Percentiles rank a stretch among this genome's conserved stretches.
These are phyloP conservation scores for Tricholoma furcatifolium DNA, from an alignment of 768 basidiomycete genomes.

Conservation along the genomic window DNA sequence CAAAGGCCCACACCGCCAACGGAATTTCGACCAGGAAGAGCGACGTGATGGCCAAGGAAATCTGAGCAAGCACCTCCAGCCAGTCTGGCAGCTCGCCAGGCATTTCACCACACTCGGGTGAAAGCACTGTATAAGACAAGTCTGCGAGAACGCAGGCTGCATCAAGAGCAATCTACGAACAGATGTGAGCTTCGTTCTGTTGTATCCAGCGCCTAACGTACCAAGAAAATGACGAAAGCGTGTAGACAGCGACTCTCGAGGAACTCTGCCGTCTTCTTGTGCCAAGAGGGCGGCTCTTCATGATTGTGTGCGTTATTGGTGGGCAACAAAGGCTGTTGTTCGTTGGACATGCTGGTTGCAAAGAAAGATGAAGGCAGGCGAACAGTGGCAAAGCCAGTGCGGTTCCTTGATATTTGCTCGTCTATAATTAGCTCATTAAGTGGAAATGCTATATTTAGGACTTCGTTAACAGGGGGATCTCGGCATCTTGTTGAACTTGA, in stretches of 20 bases:
- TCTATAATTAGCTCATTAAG: too few relatives aligned
- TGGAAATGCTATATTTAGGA: too few relatives aligned
- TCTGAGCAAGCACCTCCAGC: slow-evolving; percentile 59
- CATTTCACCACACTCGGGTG: slow-evolving; percentile 39
- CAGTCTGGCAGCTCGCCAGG: slow-evolving; percentile 50
- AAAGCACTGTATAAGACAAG: slow-evolving; percentile 66
- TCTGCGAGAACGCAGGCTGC: slow-evolving; percentile 71
- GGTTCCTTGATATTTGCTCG: too few relatives aligned
- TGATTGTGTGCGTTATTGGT: slow-evolving; percentile 3
- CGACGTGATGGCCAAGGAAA: slow-evolving; percentile 68
- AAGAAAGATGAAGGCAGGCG: not conserved
- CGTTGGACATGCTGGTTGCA: slow-evolving; percentile 38
- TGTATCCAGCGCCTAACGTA: slow-evolving; percentile 25
- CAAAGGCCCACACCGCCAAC: slow-evolving; percentile 63
- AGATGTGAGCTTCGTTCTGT: not conserved
- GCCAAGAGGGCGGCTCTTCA: slow-evolving; percentile 19
- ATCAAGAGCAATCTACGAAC: slow-evolving; percentile 56
- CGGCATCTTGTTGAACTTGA: too few relatives aligned
- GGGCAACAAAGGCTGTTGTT: slow-evolving; percentile 46
- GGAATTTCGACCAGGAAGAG: slow-evolving; percentile 81
- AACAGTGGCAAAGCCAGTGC: too few relatives aligned
- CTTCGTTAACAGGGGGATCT: too few relatives aligned
- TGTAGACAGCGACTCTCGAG: slow-evolving; percentile 58
- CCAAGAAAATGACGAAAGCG: slow-evolving; percentile 56
- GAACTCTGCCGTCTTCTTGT: slow-evolving; percentile 37